Evolutionary conservation across 2,329 filamentous ascomycete genomes (phyloP), one percentile per base, ranked within the genome.

Genomic region (Ramichloridium luteum): DNA sequence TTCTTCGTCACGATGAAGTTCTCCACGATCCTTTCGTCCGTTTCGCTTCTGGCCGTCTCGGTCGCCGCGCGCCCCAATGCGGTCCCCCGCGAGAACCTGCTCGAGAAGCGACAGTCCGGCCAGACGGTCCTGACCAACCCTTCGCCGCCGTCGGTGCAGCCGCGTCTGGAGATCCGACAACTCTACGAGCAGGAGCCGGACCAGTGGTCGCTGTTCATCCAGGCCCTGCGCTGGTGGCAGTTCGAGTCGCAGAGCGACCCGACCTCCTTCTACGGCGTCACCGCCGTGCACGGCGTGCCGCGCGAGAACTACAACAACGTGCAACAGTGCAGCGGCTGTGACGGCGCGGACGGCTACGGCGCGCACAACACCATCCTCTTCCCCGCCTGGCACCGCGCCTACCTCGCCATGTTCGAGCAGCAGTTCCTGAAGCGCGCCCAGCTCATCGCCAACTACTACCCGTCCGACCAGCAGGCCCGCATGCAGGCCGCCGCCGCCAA

Each of bases 321-420:
- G 5, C 31, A 22, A n/a, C 40, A 42, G 25, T 47, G 45, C 30
- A 14, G 25, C 26, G 26, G 14, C 9, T 47, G 45, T 30, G 22
- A 23, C 17, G 41, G 37, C 3, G 27, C 44, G 14, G 43, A 44
- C 23, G 51, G 52, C n/a, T 55, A 54, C 39, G 54, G 52, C 43
- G 46, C 49, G n/a, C 52, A 55, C 45, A 40, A 47, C 25, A 51
- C 48, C 3, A 34, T 51, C n/a, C 47, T 51, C 13, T 55, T 55
- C 42, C 51, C 51, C 13, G 31, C 42, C 2, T 55, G 50, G 50
- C 52, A 55, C 36, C 50, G 52, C 25, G 34, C 42, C 27, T 54
- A 51, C 37, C 43, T 49, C 35, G 51, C 50, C 13, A 43, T 53
- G 6, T 54, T 49, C 35, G 52, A 55, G 41, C 51, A 54, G 38